Conservation (phyloP, 805 yeast species). For the Candida patagonica region DNA sequence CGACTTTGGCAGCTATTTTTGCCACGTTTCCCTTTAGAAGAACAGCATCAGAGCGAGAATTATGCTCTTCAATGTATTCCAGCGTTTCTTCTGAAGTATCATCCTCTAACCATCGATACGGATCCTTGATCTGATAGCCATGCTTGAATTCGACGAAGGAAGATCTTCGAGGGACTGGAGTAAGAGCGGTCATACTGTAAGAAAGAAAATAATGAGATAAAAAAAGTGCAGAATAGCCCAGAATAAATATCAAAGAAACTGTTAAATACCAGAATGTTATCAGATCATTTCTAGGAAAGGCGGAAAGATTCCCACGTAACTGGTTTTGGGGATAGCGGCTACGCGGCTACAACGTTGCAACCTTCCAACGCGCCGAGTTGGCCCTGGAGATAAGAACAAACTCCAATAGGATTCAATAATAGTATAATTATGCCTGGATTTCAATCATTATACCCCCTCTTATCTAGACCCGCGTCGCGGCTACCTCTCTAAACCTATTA, state of each 20-base stretch:
- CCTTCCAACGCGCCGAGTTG: too few species aligned
- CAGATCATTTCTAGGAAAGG: too few species aligned
- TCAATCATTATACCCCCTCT: too few species aligned
- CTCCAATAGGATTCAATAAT: too few species aligned
- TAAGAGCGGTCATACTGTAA: background rate
- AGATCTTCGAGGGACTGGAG: background rate
- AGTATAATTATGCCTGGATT: too few species aligned
- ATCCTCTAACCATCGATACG: constrained; percentile 5
- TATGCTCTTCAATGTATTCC: constrained; percentile 1
- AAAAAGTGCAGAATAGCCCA: constrained; percentile 6
- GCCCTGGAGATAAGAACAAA: too few species aligned
- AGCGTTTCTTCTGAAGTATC: background rate
- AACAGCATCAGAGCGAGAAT: background rate
- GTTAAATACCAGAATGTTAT: background rate
- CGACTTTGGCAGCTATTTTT: background rate
- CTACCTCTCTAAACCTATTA: too few species aligned
- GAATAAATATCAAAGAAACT: constrained; percentile 3
- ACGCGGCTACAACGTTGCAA: too few species aligned
- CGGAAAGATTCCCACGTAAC: too few species aligned
- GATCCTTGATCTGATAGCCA: constrained; percentile 1
- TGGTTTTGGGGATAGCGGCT: too few species aligned
- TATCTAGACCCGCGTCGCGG: too few species aligned
- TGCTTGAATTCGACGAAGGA: constrained; percentile 1
- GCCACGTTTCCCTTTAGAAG: background rate
- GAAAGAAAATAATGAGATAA: constrained; percentile 4